These are phyloP conservation scores for Penicillium bovifimosum DNA, from an alignment of 495 filamentous ascomycete genomes.

Conservation along the genomic window DNA sequence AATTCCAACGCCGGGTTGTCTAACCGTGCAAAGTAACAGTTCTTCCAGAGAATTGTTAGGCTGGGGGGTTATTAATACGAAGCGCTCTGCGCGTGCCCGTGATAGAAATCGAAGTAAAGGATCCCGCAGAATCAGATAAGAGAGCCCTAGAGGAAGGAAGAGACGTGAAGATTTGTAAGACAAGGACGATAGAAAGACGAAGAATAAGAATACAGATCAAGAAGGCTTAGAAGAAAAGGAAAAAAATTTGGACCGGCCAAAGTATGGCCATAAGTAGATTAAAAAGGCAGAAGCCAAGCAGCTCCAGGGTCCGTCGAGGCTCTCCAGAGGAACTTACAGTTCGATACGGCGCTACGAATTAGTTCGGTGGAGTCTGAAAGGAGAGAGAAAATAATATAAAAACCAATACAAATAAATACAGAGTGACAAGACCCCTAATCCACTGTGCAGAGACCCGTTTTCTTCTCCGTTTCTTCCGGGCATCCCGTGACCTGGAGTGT, in stretches of 20 bases:
- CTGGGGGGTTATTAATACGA: background rate
- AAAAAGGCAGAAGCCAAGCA: conserved; percentile 21
- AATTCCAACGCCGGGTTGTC: conserved; percentile 14
- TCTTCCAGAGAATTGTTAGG: conserved; percentile 22
- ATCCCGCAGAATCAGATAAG: background rate
- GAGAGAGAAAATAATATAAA: conserved; percentile 6
- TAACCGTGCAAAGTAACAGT: conserved; percentile 11
- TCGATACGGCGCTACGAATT: conserved; percentile 11
- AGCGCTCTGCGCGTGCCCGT: background rate
- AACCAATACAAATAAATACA: conserved; percentile 5
- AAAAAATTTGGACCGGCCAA: conserved; percentile 2
- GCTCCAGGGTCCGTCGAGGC: conserved; percentile 28
- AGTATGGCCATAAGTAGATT: conserved; percentile 18
- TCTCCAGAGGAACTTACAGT: conserved; percentile 15
- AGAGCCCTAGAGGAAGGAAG: background rate
- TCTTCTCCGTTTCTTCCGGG: conserved; percentile 26
- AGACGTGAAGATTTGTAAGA: conserved; percentile 4
- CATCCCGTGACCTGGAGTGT: conserved; percentile 18
- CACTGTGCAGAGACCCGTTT: conserved; percentile 30
- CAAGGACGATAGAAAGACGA: conserved; percentile 2
- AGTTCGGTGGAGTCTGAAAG: conserved; percentile 1
- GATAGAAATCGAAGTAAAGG: background rate
- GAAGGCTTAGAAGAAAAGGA: conserved; percentile 3
- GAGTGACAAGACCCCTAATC: conserved; percentile 23
- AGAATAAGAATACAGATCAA: conserved; percentile 5